A percentile compares a stretch with the other conserved stretches of the same genome.
Evolutionary conservation across 345 rosid species (phyloP).

Genomic region (Eucalyptus viminalis): DNA sequence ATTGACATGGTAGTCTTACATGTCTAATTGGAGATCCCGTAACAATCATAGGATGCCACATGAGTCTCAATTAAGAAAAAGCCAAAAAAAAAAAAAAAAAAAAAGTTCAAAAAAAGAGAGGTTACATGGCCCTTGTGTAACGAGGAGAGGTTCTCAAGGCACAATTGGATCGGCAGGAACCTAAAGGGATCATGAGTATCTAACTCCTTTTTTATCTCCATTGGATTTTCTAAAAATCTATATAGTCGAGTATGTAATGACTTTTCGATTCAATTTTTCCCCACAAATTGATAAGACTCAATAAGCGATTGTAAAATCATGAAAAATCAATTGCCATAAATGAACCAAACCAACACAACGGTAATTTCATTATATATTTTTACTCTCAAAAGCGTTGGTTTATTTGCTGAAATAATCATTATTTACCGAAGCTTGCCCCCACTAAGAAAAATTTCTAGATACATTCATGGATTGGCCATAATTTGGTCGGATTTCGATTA

Average conservation of each 20-base stretch:
- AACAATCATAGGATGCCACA: too few species aligned
- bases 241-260: neutral
- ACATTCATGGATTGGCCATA: neutral
- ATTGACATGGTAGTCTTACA: neutral
- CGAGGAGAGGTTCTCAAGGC: too few species aligned
- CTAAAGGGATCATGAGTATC: too few species aligned
- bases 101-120: too few species aligned
- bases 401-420: neutral
- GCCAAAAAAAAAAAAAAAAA: too few species aligned
- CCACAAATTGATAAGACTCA: neutral
- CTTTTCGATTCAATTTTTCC: neutral
- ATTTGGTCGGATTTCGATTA: neutral
- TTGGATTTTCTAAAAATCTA: neutral
- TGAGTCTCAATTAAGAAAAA: too few species aligned
- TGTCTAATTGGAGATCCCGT: too few species aligned
- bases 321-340: neutral
- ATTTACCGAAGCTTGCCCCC: neutral
- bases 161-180: too few species aligned
- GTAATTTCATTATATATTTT: neutral
- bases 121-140: too few species aligned
- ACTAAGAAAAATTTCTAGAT: neutral
- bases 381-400: neutral
- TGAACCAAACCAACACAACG: neutral
- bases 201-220: neutral
- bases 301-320: neutral